phyloP scores from a whole-genome alignment of 73 alveolate species.

The Symbiodinium pilosum region DNA sequence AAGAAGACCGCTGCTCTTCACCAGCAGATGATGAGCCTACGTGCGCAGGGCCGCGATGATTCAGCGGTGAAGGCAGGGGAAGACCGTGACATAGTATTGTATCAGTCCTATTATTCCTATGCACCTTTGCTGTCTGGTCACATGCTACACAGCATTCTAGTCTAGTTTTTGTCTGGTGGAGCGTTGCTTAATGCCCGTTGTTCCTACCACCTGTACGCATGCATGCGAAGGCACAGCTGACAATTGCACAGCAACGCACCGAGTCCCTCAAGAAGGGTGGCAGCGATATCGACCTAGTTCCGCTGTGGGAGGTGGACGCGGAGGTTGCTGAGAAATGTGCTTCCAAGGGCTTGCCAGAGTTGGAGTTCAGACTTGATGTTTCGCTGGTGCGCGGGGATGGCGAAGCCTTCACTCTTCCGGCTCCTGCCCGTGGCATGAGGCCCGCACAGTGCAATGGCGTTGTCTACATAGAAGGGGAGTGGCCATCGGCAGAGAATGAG shows the following conservation, averaged over 20 bases:
- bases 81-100: too few species aligned
- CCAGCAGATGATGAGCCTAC: conserved; percentile 7
- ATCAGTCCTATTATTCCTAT: too few species aligned
- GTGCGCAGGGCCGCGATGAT: background rate
- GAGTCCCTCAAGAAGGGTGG: background rate
- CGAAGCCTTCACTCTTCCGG: background rate
- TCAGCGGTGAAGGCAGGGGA: background rate
- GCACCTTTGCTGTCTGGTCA: too few species aligned
- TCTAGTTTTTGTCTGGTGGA: too few species aligned
- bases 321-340: background rate
- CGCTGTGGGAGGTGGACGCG: background rate
- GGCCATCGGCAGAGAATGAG: background rate
- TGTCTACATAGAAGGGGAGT: background rate
- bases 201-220: too few species aligned
- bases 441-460: background rate
- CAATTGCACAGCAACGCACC: background rate
- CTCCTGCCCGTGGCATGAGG: background rate
- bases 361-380: background rate
- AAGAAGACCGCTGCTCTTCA: background rate
- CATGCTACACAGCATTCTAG: too few species aligned
- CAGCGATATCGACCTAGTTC: background rate
- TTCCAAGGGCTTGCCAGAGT: background rate
- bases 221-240: background rate
- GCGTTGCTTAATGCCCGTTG: too few species aligned
- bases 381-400: background rate